These are phyloP conservation scores for Vanrija sp. DNA, from an alignment of 1,284 basidiomycete genomes.

Conservation along the genomic window DNA sequence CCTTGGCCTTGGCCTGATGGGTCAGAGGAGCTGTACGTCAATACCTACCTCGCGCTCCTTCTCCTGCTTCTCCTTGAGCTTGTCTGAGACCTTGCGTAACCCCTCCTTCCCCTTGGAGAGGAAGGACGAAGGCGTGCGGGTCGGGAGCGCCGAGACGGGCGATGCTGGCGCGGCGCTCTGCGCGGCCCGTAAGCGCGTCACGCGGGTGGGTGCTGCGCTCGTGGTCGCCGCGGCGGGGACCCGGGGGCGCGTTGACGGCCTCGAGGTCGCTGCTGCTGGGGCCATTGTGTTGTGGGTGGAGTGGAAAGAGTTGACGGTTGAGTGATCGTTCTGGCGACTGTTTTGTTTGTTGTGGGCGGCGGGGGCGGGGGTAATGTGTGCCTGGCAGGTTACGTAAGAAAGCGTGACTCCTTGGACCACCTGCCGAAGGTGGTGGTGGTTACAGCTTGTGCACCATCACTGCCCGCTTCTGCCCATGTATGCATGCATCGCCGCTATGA, in stretches of 20 bases:
- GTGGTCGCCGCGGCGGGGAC: neutral
- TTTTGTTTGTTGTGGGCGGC: neutral
- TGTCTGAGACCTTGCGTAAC: constrained; percentile 39
- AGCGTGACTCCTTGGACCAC: too few relatives aligned
- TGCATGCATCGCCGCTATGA: too few relatives aligned
- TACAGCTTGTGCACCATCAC: too few relatives aligned
- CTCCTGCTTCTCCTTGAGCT: constrained; percentile 39
- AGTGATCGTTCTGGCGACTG: neutral
- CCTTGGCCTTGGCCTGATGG: constrained; percentile 1
- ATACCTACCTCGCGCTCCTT: constrained; percentile 11
- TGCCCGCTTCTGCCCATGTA: too few relatives aligned
- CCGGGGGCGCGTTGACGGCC: neutral
- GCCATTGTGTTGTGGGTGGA: neutral
- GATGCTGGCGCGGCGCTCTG: constrained; percentile 4
- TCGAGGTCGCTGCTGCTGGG: neutral
- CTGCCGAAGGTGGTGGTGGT: too few relatives aligned
- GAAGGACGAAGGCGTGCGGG: constrained; percentile 3
- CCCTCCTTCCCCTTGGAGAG: constrained; percentile 39
- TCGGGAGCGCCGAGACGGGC: constrained; percentile 12
- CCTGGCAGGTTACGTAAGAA: neutral
- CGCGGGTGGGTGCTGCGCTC: constrained; percentile 2
- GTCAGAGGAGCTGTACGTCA: neutral
- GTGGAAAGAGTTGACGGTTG: neutral
- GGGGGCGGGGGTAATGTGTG: neutral
- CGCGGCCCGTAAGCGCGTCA: constrained; percentile 9